Evolutionary conservation across 306 rosid genomes (phyloP), one percentile per base, ranked within the genome.

Genomic region (Acacia confusa): DNA sequence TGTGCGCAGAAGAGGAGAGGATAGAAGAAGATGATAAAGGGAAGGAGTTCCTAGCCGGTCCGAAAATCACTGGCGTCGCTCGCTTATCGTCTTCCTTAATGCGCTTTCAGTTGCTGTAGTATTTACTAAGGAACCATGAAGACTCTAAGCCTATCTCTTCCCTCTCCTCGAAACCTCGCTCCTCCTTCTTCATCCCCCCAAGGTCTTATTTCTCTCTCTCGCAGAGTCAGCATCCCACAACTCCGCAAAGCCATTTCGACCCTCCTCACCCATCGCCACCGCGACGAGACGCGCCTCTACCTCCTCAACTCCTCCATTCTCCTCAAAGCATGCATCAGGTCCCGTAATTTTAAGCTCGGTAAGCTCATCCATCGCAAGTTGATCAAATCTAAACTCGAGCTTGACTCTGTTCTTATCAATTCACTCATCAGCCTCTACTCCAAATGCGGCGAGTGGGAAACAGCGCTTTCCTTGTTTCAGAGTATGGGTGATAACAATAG

Each of bases 261-360:
- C 27, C 88, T 90, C 36, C 75, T 75, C 72, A 63, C 79, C 22
- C 24, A 47, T 1, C 38, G 8, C 1, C 71, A 20, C 24, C 25
- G 6, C 12, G 15, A 58, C 16, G 27, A 60, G 7, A 50, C 41
- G 11, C 87, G 9, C 41, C 86, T 81, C 36, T 76, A 80, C 7
- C 88, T 86, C 74, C 38, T 61, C 12, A 52, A 76, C 58, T 75
- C 84, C 61, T 80, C 91, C 1, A 75, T 87, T 36, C 88, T 91
- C 82, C 92, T 91, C 66, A 91, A 91, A 71, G 64, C 80, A 22
- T 89, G 91, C 83, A 87, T 91, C 72, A 55, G 90, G 75, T 79
- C 90, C 24, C 64, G 73, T 14, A 86, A 79, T 77, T 79, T 85
- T 9, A 44, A 72, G 3, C 87, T 87, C 9, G 92, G 91, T 0